These are phyloP conservation scores for Leccinum subgranulosum DNA, from an alignment of 768 basidiomycete genomes.

Conservation along the genomic window DNA sequence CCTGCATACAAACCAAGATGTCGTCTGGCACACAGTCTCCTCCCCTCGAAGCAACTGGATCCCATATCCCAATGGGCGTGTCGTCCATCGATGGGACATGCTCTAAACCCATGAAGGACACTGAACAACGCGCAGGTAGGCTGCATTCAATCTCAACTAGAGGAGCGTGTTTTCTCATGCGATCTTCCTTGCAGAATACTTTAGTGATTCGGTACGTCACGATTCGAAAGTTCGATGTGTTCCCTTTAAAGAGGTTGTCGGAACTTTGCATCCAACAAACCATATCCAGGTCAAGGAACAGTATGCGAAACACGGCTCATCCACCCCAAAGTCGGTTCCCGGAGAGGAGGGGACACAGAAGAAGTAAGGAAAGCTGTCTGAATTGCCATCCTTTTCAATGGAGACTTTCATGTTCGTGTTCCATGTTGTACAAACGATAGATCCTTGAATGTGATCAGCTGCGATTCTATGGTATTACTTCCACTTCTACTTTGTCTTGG, in stretches of 20 bases:
- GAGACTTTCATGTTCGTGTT: slow-evolving; percentile 1
- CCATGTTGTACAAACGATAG: slow-evolving; percentile 4
- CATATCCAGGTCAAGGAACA: slow-evolving; percentile 19
- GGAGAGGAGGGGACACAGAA: slow-evolving; percentile 2
- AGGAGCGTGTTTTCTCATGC: not conserved
- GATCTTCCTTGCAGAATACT: slow-evolving; percentile 19
- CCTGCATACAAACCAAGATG: slow-evolving; percentile 6
- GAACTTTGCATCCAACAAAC: not conserved
- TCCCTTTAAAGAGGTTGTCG: not conserved
- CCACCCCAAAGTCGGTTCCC: slow-evolving; percentile 10
- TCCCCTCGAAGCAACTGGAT: slow-evolving; percentile 47
- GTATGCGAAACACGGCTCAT: slow-evolving; percentile 6
- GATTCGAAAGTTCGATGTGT: not conserved
- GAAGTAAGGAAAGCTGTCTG: not conserved
- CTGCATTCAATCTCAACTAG: not conserved
- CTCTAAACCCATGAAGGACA: slow-evolving; percentile 37
- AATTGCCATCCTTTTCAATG: not conserved
- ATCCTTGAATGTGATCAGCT: not conserved
- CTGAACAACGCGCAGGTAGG: slow-evolving; percentile 45
- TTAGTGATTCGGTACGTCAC: slow-evolving; percentile 27
- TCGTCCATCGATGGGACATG: slow-evolving; percentile 40
- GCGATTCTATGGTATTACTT: not conserved
- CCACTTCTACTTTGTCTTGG: slow-evolving; percentile 10
- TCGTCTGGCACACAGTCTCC: slow-evolving; percentile 51
- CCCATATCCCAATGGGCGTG: slow-evolving; percentile 47